Evolutionary conservation across 2,329 filamentous ascomycete genomes (phyloP).

Genomic region (Calonectria crousiana): DNA sequence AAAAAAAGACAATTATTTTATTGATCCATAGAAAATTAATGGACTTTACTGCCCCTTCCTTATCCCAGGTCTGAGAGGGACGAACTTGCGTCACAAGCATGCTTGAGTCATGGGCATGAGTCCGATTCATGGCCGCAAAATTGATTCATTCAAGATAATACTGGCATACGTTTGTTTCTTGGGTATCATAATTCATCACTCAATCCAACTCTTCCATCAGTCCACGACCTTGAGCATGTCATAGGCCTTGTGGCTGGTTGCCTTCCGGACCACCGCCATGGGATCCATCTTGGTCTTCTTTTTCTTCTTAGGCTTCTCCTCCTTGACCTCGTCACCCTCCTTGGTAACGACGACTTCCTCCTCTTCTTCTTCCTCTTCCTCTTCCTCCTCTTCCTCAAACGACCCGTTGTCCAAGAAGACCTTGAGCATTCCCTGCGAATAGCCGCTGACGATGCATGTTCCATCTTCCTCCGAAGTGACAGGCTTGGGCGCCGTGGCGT

Average conservation of each 20-base stretch:
- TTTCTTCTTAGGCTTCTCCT: conserved; percentile 40
- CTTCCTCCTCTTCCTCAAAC: conserved; percentile 57
- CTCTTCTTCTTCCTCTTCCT: conserved; percentile 50
- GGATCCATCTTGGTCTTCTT: conserved; percentile 59
- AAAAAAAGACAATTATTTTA: background rate
- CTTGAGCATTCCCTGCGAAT: conserved; percentile 70
- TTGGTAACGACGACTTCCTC: conserved; percentile 30
- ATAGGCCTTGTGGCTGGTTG: conserved; percentile 66
- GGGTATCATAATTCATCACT: conserved; percentile 39
- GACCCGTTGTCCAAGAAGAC: conserved; percentile 65
- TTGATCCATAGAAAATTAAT: background rate
- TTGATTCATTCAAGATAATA: background rate
- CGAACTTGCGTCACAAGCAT: background rate
- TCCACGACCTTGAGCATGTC: conserved; percentile 68
- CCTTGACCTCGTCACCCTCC: conserved; percentile 20
- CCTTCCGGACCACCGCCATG: conserved; percentile 59
- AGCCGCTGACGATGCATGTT: conserved; percentile 65
- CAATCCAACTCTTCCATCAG: conserved; percentile 45
- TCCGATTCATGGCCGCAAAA: background rate
- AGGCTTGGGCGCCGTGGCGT: conserved; percentile 59
- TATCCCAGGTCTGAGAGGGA: background rate
- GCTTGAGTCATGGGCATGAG: background rate
- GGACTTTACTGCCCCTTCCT: background rate
- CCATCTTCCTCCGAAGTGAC: conserved; percentile 58
- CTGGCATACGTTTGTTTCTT: conserved; percentile 11